A percentile compares a stretch with the other conserved stretches of the same genome.
These are phyloP conservation scores for Moelleriella libera DNA, from an alignment of 2,329 filamentous ascomycete species.

Conservation along the genomic window DNA sequence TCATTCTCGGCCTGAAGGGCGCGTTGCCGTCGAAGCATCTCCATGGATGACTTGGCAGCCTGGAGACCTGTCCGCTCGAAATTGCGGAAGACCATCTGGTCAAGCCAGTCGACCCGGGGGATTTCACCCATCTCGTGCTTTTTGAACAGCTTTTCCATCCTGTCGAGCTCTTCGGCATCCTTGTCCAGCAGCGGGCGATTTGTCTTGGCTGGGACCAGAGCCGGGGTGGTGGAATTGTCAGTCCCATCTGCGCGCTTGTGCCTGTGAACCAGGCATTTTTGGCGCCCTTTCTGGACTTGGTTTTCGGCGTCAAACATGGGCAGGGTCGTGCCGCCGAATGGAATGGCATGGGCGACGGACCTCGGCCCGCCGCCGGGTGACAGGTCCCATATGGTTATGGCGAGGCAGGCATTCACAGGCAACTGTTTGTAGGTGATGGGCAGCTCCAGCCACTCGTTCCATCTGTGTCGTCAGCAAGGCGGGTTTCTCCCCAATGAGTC, in stretches of 20 bases:
- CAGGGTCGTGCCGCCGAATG: constrained; percentile 89
- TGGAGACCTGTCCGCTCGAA: constrained; percentile 64
- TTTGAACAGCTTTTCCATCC: constrained; percentile 82
- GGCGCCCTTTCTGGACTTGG: constrained; percentile 77
- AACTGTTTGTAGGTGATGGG: constrained; percentile 75
- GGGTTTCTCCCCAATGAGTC: neutral
- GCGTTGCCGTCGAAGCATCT: constrained; percentile 36
- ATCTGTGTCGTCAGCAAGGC: constrained; percentile 28
- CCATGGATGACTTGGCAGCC: constrained; percentile 49
- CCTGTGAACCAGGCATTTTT: constrained; percentile 79
- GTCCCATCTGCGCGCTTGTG: constrained; percentile 76
- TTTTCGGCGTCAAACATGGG: constrained; percentile 87
- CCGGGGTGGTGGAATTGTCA: constrained; percentile 63
- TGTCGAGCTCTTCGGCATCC: constrained; percentile 71
- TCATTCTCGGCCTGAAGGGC: constrained; percentile 24
- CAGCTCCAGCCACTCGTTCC: constrained; percentile 93
- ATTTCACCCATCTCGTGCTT: constrained; percentile 98
- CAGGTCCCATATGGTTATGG: constrained; percentile 90
- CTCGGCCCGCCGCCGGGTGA: constrained; percentile 62
- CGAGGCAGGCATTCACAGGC: constrained; percentile 68
- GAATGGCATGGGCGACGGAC: constrained; percentile 63
- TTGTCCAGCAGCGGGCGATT: constrained; percentile 45
- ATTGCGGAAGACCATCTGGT: constrained; percentile 82
- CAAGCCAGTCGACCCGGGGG: constrained; percentile 83
- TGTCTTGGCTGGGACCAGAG: constrained; percentile 42